phyloP scores from a whole-genome alignment of 805 yeast genomes.

The Gaillardinia entomophila region DNA sequence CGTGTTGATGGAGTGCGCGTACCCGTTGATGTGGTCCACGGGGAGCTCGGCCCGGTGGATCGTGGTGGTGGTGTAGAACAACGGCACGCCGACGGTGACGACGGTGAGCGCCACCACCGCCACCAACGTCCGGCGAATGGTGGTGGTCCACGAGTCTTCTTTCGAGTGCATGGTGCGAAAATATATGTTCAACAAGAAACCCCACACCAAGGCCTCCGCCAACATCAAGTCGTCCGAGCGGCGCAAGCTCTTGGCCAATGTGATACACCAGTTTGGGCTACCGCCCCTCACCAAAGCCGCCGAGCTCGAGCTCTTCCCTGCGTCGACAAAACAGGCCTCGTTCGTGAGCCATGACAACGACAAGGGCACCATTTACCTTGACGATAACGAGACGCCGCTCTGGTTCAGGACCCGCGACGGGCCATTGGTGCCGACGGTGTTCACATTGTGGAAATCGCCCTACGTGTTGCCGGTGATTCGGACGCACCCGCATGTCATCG shows the following conservation, averaged over 20 bases:
- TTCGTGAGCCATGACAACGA: slow-evolving; percentile 48
- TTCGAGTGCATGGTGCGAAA: too few species aligned
- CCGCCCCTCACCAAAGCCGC: slow-evolving; percentile 38
- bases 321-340: slow-evolving; percentile 54
- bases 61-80: slow-evolving; percentile 56
- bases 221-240: slow-evolving; percentile 82
- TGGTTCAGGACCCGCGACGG: slow-evolving; percentile 65
- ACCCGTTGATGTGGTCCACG: slow-evolving; percentile 29
- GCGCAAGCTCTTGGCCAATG: slow-evolving; percentile 41
- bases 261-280: slow-evolving; percentile 38
- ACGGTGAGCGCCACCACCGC: slow-evolving; percentile 6
- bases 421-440: slow-evolving; percentile 62
- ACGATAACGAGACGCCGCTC: slow-evolving; percentile 58
- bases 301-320: slow-evolving; percentile 41
- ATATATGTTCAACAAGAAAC: slow-evolving; percentile 22
- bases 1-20: slow-evolving; percentile 19
- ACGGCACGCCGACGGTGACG: slow-evolving; percentile 45
- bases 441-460: slow-evolving; percentile 66
- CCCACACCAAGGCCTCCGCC: slow-evolving; percentile 62
- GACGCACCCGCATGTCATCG: slow-evolving; percentile 73
- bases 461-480: slow-evolving; percentile 57
- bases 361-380: slow-evolving; percentile 63
- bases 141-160: neutral
- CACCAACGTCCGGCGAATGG: neutral
- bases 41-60: slow-evolving; percentile 62